Base-by-base conservation (phyloP, 768 basidiomycete genomes). In the Kwoniella sp. region DNA sequence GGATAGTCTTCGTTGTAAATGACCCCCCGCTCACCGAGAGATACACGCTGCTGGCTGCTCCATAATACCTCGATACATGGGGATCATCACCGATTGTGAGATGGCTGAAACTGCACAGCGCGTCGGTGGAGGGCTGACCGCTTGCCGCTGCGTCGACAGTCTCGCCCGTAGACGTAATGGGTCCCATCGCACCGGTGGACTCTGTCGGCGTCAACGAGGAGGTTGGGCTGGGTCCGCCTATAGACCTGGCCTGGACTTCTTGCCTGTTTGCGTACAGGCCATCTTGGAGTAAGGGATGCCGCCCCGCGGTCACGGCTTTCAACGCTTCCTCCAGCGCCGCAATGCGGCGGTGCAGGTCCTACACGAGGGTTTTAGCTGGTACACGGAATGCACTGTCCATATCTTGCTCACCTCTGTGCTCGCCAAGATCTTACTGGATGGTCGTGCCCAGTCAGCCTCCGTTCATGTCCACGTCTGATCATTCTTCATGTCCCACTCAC, bases 1-100 rank as follows among this genome's bases (percentile, higher is more conserved):
- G n/a, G n/a, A n/a, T n/a, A n/a, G n/a, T n/a, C n/a, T n/a, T n/a
- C n/a, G n/a, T n/a, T n/a, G n/a, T 20, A n/a, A 48, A 20, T 23
- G 47, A 8, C 20, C 20, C 8, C 23, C 47, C 23, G 54, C 68
- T 51, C 54, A 70, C 68, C 0, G 68, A 63, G 23, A 70, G 65
- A 48, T 70, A 70, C 4, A 66, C 68, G 28, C 57, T 55, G 52
- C 68, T 69, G 13, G 68, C 68, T 3, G 68, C 68, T 22, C 68
- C 68, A 56, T 64, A 70, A 45, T 70, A 70, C 28, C 65, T 70
- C 9, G 64, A 64, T 23, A 50, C 47, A 38, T 61, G 55, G 4
- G 68, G 61, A 51, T 66, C 57, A 37, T 62, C 56, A 1, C 57
- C 64, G 28, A 70, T 15, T 7, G 48, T 62, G 31, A 70, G 47